A percentile compares a stretch with the other conserved stretches of the same genome.
These are phyloP conservation scores for Phaeosphaeria sp. DNA, from an alignment of 2,329 filamentous ascomycete species.

Conservation along the genomic window DNA sequence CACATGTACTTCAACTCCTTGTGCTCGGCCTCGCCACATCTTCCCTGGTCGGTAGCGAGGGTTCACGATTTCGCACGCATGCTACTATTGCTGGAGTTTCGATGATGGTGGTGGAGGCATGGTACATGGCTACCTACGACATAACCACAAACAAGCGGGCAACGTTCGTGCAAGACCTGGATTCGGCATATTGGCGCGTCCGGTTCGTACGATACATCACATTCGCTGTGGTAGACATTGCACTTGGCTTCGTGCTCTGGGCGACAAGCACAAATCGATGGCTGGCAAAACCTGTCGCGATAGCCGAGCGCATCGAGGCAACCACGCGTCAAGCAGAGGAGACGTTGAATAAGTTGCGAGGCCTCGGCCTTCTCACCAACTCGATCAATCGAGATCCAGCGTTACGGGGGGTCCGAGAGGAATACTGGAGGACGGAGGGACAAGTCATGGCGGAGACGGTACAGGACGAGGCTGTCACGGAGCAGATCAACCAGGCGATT, in stretches of 20 bases:
- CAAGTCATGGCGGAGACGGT: constrained; percentile 75
- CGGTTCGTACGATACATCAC: constrained; percentile 67
- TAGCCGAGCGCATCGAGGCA: constrained; percentile 71
- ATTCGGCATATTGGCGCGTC: constrained; percentile 75
- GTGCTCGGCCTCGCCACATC: constrained; percentile 78
- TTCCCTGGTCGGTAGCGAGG: constrained; percentile 67
- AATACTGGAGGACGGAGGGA: constrained; percentile 84
- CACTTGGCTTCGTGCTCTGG: constrained; percentile 72
- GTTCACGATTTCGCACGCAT: constrained; percentile 70
- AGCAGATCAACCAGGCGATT: constrained; percentile 72
- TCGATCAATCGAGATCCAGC: constrained; percentile 75
- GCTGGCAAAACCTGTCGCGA: constrained; percentile 67
- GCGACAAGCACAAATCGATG: constrained; percentile 80
- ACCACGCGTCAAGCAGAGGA: constrained; percentile 63
- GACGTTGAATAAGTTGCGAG: constrained; percentile 71
- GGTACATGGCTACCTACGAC: constrained; percentile 69
- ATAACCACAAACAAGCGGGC: constrained; percentile 69
- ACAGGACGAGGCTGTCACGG: constrained; percentile 77
- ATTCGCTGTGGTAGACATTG: constrained; percentile 69
- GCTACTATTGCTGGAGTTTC: constrained; percentile 69
- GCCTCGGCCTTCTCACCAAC: constrained; percentile 79
- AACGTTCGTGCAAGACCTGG: constrained; percentile 65
- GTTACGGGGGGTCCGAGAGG: constrained; percentile 69
- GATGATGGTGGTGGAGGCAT: constrained; percentile 70
- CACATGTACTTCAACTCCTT: constrained; percentile 81